Percentiles rank a stretch among this genome's conserved stretches.
These are phyloP conservation scores for Solanum phureja DNA, from an alignment of 257 asterid genomes.

Conservation along the genomic window DNA sequence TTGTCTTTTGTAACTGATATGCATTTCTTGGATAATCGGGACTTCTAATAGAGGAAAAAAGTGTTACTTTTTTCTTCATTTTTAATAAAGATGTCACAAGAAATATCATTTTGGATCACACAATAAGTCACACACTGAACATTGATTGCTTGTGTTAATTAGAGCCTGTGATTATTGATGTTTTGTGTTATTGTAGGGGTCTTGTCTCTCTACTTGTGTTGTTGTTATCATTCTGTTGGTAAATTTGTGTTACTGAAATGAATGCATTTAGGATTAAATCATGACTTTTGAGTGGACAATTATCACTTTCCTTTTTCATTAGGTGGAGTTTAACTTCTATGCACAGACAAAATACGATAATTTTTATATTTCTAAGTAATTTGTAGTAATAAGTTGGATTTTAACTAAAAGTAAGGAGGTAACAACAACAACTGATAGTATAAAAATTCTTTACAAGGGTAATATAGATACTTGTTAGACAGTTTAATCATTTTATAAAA, in stretches of 20 bases:
- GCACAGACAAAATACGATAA: not conserved
- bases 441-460: too few species aligned
- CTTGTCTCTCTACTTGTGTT: not conserved
- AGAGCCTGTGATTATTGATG: not conserved
- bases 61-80: conserved; percentile 25
- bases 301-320: not conserved
- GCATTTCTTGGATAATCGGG: not conserved
- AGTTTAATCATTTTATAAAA: not conserved
- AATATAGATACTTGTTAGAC: too few species aligned
- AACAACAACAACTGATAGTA: not conserved
- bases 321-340: not conserved
- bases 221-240: not conserved
- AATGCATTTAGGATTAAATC: not conserved
- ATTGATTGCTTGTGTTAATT: conserved; percentile 1
- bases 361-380: not conserved
- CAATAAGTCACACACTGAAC: not conserved
- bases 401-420: not conserved
- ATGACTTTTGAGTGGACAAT: not conserved
- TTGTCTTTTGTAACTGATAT: not conserved
- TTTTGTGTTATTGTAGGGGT: not conserved
- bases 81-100: conserved; percentile 16
- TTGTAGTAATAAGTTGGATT: not conserved
- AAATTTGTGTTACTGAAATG: not conserved
- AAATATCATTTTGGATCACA: conserved; percentile 11
- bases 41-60: conserved; percentile 10